Evolutionary conservation across 495 filamentous ascomycete species (phyloP), one percentile per base, ranked within the genome.

Genomic region (Penicillium argentinense): DNA sequence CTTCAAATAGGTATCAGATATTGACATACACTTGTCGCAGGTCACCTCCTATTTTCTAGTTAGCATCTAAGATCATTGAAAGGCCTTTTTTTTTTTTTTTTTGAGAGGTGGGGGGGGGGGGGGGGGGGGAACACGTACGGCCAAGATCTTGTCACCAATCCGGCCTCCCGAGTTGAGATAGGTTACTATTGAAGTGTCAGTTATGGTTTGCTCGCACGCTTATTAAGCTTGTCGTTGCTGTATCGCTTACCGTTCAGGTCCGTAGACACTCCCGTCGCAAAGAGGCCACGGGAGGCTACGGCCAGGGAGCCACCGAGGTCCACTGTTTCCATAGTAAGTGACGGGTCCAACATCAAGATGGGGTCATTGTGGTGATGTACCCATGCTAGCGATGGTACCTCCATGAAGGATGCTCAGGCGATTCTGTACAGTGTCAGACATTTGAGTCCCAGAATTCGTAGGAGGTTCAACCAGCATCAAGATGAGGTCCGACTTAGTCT

Each of bases 241-340:
- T n/a, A n/a, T n/a, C n/a, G n/a, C 72, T 51, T 68, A 90, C 89
- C 87, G 55, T 87, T 97, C 8, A 98, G 59, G 62, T 98, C 93
- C 0, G 93, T 97, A 0, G 89, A 91, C 5, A 98, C 91, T 6
- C 93, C 93, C 0, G 93, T 98, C 17, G 88, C 79, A 57, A 83
- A 95, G 1, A 95, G 71, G 0, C 93, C 93, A 51, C 81, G 82
- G 2, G 93, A 97, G 19, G 93, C 91, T 21, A 98, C 91, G 4
- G 92, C 93, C 14, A 98, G 73, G 7, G 90, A 96, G 13, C 93
- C 93, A 3, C 93, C 93, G 0, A 97, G 78, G 57, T 98, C 93
- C 33, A 96, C 91, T 86, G 19, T 11, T n/a, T n/a, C n/a, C n/a
- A n/a, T n/a, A n/a, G n/a, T n/a, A n/a, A n/a, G n/a, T n/a, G 21